Base-by-base conservation (phyloP, 129 eudicot species). In the Saussurea involucrata region DNA sequence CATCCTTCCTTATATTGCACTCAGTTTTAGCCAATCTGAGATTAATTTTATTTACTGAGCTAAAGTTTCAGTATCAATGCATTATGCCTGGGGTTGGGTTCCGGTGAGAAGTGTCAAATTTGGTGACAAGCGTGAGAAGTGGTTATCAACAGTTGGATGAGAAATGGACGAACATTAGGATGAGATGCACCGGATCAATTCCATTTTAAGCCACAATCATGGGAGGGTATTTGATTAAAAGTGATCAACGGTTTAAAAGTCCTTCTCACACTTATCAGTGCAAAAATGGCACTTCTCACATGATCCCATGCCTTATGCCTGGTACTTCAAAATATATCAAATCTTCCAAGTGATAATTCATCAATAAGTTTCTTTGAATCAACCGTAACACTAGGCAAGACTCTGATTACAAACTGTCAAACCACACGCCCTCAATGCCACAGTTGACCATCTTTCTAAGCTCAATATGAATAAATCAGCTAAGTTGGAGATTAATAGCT, bases 1-100 rank as follows among this genome's bases (percentile, higher is more conserved):
- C 64, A 36, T 70, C 21, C 46, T 70, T 78, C 33, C 31, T 34
- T 21, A 77, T 18, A 63, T 24, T 72, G 66, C 58, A 72, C 68
- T 40, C 34, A 71, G 71, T 42, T 53, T 71, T 63, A 42, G 72
- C 64, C 28, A 72, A 24, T 79, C 73, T 46, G 72, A 24, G 31
- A 15, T 31, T 31, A 29, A 27, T 44, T 53, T 25, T n/a, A 42
- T 63, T 37, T 10, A 31, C 72, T 10, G 46, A 28, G 64, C 29
- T 75, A 64, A 28, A 20, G 29, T 75, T 64, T 28, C 29, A 4
- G 20, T 5, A 63, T 75, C 60, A 75, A 9, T 24, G 21, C 44
- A 63, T 55, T 49, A 18, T 33, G 33, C 0, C 37, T 60, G 24
- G 21, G n/a, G n/a, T n/a, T n/a, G n/a, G n/a, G n/a, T n/a, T n/a